Conservation (phyloP, 2,329 filamentous ascomycete genomes). For the Ophiostoma ulmi region DNA sequence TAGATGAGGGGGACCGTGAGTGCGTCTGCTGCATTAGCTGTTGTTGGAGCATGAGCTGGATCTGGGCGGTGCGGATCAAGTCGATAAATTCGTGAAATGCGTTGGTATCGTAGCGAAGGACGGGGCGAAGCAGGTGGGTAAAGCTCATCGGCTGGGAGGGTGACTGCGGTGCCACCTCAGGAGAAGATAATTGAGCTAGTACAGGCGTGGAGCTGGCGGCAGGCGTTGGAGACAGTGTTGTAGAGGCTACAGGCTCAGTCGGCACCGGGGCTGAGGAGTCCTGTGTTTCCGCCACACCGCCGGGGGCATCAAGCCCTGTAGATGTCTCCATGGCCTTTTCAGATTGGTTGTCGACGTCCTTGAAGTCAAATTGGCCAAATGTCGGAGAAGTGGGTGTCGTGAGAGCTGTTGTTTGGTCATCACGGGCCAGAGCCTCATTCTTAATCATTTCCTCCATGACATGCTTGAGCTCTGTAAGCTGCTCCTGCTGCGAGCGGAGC, state of each 20-base stretch:
- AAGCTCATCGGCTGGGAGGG: slow-evolving; percentile 65
- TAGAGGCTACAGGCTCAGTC: neutral
- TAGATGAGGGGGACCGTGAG: slow-evolving; percentile 60
- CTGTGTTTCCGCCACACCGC: slow-evolving; percentile 20
- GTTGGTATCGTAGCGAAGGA: slow-evolving; percentile 74
- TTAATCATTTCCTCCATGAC: slow-evolving; percentile 84
- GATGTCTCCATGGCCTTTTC: slow-evolving; percentile 13
- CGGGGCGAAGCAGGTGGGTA: slow-evolving; percentile 73
- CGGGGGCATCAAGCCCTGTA: neutral
- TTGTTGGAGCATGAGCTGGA: slow-evolving; percentile 25
- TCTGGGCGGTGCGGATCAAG: slow-evolving; percentile 60
- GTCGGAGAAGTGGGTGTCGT: slow-evolving; percentile 79
- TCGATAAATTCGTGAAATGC: slow-evolving; percentile 82
- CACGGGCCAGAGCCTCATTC: slow-evolving; percentile 43
- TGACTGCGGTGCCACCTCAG: slow-evolving; percentile 30
- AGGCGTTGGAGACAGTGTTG: neutral
- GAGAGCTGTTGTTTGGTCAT: slow-evolving; percentile 64
- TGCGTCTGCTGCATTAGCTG: slow-evolving; percentile 46
- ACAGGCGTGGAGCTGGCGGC: neutral
- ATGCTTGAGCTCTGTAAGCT: slow-evolving; percentile 81
- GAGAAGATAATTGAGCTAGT: slow-evolving; percentile 1
- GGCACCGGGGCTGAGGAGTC: neutral
- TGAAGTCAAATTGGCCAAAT: slow-evolving; percentile 60
- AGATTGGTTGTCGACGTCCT: slow-evolving; percentile 38
- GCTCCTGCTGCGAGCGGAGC: slow-evolving; percentile 85